phyloP scores from a whole-genome alignment of 2,329 filamentous ascomycete genomes.

The Colletotrichum cordylinicola region DNA sequence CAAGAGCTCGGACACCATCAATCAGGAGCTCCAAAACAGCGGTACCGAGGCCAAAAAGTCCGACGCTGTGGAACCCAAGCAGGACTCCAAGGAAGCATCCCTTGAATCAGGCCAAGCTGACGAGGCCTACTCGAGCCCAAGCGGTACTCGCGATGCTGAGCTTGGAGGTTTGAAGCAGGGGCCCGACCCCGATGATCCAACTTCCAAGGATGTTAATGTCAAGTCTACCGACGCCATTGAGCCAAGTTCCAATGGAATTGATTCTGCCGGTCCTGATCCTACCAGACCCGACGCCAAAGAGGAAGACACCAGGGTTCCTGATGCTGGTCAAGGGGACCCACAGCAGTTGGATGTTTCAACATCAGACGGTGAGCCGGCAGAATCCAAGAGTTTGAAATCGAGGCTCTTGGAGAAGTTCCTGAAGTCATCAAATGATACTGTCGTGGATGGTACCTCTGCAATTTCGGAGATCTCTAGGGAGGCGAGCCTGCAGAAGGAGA shows the following conservation, averaged over 20 bases:
- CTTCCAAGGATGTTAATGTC: not conserved
- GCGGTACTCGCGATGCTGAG: not conserved
- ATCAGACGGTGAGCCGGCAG: not conserved
- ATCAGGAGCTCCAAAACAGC: not conserved
- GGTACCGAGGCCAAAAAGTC: not conserved
- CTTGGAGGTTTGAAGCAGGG: not conserved
- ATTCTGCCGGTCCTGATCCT: not conserved
- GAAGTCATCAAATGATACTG: not conserved
- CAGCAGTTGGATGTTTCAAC: not conserved
- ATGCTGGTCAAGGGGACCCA: not conserved
- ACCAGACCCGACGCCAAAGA: not conserved
- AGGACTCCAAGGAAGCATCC: not conserved
- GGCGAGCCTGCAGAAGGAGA: not conserved
- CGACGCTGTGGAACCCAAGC: not conserved
- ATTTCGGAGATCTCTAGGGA: not conserved
- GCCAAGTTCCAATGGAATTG: not conserved
- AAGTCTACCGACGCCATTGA: not conserved
- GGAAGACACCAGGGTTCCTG: not conserved
- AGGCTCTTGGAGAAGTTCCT: not conserved
- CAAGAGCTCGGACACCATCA: not conserved
- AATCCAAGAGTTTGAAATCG: not conserved
- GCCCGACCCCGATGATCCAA: not conserved
- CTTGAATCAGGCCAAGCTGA: not conserved
- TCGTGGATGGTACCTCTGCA: not conserved
- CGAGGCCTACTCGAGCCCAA: not conserved